Base-by-base conservation (phyloP, 768 basidiomycete species). In the Tricholoma bakamatsutake region DNA sequence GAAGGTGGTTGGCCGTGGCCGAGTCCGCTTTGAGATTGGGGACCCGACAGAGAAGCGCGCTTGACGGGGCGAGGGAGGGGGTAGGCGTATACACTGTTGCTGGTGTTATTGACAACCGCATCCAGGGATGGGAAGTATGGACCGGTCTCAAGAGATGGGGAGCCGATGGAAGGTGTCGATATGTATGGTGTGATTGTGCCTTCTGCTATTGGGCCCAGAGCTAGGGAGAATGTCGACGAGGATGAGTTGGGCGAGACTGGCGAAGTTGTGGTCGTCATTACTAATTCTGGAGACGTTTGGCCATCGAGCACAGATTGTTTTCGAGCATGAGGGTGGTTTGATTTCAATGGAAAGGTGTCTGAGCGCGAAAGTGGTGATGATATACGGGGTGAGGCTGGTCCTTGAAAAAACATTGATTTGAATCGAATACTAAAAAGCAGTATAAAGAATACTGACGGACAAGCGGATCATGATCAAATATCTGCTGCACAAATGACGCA, bases 251-350 rank as follows among this genome's bases (percentile, higher is more conserved):
- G 66, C 52, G 35, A 53, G 18, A 54, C 59, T 43, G 64, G 60
- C 42, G 60, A 64, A 35, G 64, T 67, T 10, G 59, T 54, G 37
- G 73, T 65, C 18, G 69, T 52, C 13, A 75, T 66, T 31, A 71
- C 51, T 24, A 71, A 58, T 40, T 73, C 67, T n/a, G 71, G 64
- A 30, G 70, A 66, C 8, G 71, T 60, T 50, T 72, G 71, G 15
- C 79, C 81, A 60, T 87, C 84, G 10, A 83, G 55, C 3, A 88
- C 69, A 15, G 88, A 91, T 17, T 82, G 75, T 66, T 90, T 91
- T 33, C 89, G 81, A 0, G 87, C 89, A 58, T 91, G 89, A 0
- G 89, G 89, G 62, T 91, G 89, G 40, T 80, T 76, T 0, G 81
- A 72, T 0, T 80, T 72, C 0, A 86, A 71, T 5, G 80, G 71